These are phyloP conservation scores for Ceraceosorus guamensis DNA, from an alignment of 1,284 basidiomycete species.

Conservation along the genomic window DNA sequence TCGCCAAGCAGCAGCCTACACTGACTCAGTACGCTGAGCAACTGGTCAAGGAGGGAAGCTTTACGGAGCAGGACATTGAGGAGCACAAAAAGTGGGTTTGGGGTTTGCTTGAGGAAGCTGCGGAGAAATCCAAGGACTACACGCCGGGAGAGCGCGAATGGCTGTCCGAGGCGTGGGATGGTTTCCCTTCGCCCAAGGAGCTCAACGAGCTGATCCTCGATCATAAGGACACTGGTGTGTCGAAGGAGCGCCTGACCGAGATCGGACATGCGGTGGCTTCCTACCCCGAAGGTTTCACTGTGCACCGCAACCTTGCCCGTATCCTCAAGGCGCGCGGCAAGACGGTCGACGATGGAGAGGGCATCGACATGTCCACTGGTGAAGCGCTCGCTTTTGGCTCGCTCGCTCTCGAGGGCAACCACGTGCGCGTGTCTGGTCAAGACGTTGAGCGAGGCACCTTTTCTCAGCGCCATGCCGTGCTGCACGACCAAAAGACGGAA, in stretches of 20 bases:
- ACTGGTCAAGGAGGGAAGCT: conserved; percentile 82
- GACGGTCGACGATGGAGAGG: conserved; percentile 77
- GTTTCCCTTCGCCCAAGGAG: conserved; percentile 95
- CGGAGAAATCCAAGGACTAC: conserved; percentile 84
- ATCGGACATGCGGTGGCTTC: conserved; percentile 79
- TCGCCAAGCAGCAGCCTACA: conserved; percentile 86
- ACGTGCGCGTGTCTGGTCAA: conserved; percentile 93
- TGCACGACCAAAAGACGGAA: conserved; percentile 93
- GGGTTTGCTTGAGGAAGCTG: conserved; percentile 93
- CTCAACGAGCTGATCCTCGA: conserved; percentile 86
- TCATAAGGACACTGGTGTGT: conserved; percentile 75
- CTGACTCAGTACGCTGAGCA: conserved; percentile 86
- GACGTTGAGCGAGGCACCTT: conserved; percentile 99
- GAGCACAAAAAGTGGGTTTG: conserved; percentile 99
- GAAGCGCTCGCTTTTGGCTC: conserved; percentile 95
- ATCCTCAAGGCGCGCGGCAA: conserved; percentile 83
- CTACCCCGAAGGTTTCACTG: conserved; percentile 73
- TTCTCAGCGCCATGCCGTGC: conserved; percentile 95
- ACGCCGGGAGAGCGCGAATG: conserved; percentile 71
- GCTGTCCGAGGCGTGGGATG: conserved; percentile 96
- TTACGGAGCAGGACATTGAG: conserved; percentile 91
- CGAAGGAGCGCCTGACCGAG: conserved; percentile 69
- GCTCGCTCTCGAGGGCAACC: conserved; percentile 82
- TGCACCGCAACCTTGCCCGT: conserved; percentile 88
- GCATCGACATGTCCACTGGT: conserved; percentile 98